Conservation (phyloP, 371 early-diverging fungal species). For the Lichtheimia ramosa region DNA sequence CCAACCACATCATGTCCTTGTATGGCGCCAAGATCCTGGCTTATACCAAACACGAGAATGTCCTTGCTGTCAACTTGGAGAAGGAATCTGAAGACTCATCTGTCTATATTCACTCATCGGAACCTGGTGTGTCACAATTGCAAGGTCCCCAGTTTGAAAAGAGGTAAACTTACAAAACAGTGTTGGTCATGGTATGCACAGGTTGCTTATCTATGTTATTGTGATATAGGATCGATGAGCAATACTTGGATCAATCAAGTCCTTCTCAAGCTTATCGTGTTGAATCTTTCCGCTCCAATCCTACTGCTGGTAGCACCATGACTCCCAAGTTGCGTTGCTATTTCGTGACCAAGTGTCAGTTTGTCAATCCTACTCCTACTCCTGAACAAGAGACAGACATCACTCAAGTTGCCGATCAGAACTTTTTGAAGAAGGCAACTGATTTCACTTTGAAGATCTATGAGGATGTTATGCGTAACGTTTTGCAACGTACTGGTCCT, state of each 20-base stretch:
- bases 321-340: slow-evolving; percentile 93
- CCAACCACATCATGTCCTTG: slow-evolving; percentile 93
- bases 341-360: slow-evolving; percentile 91
- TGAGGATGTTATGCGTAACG: slow-evolving; percentile 81
- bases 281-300: slow-evolving; percentile 93
- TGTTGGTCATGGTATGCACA: neutral
- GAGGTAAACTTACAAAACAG: slow-evolving; percentile 41
- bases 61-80: slow-evolving; percentile 87
- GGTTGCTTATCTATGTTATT: neutral
- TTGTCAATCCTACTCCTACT: slow-evolving; percentile 82
- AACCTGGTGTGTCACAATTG: slow-evolving; percentile 89
- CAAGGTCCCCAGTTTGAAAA: slow-evolving; percentile 89
- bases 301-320: slow-evolving; percentile 81
- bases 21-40: slow-evolving; percentile 94
- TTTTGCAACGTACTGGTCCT: slow-evolving; percentile 89
- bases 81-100: slow-evolving; percentile 90
- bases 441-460: slow-evolving; percentile 91
- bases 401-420: slow-evolving; percentile 83
- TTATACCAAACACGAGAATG: slow-evolving; percentile 84
- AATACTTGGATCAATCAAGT: slow-evolving; percentile 82
- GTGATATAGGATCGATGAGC: slow-evolving; percentile 83
- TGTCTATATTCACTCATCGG: slow-evolving; percentile 95
- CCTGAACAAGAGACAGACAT: slow-evolving; percentile 83
- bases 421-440: slow-evolving; percentile 93
- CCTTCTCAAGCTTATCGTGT: slow-evolving; percentile 82